Conservation (phyloP, 2,329 filamentous ascomycete genomes). For the Hypoxylon sp. region DNA sequence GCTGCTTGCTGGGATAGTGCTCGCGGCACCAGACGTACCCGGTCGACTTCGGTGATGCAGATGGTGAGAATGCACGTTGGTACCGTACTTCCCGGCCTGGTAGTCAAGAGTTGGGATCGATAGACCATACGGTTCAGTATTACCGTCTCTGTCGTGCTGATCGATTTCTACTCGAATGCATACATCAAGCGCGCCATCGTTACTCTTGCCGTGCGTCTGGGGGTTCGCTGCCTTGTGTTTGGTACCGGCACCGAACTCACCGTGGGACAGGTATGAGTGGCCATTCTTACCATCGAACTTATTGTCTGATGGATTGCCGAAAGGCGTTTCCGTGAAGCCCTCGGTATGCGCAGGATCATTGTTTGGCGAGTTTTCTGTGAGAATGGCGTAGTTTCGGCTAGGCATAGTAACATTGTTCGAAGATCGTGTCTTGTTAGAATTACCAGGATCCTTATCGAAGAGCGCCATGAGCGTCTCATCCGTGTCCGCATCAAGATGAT, state of each 20-base stretch:
- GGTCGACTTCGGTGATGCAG: slow-evolving; percentile 50
- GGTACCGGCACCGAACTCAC: slow-evolving; percentile 85
- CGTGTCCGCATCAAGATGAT: slow-evolving; percentile 78
- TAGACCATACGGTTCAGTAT: slow-evolving; percentile 86
- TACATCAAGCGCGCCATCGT: slow-evolving; percentile 80
- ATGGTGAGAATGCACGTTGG: slow-evolving; percentile 45
- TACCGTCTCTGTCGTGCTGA: slow-evolving; percentile 84
- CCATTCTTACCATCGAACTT: slow-evolving; percentile 70
- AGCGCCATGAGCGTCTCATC: slow-evolving; percentile 95
- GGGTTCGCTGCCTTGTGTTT: slow-evolving; percentile 78
- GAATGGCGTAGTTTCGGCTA: slow-evolving; percentile 91
- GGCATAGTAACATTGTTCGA: slow-evolving; percentile 92
- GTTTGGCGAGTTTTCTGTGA: slow-evolving; percentile 86
- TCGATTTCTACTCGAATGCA: slow-evolving; percentile 89
- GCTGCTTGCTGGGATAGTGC: slow-evolving; percentile 45
- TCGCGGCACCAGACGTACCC: slow-evolving; percentile 44
- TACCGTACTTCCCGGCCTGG: slow-evolving; percentile 50
- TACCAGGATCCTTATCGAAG: slow-evolving; percentile 90
- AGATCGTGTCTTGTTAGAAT: slow-evolving; percentile 77
- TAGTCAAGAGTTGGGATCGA: slow-evolving; percentile 79
- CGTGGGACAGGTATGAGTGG: slow-evolving; percentile 79
- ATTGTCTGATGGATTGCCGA: slow-evolving; percentile 30
- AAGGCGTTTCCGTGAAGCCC: slow-evolving; percentile 34
- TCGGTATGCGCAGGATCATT: slow-evolving; percentile 54
- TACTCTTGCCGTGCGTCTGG: slow-evolving; percentile 66